Evolutionary conservation across 2,329 filamentous ascomycete genomes (phyloP).

Genomic region (Xylariaceae sp.): DNA sequence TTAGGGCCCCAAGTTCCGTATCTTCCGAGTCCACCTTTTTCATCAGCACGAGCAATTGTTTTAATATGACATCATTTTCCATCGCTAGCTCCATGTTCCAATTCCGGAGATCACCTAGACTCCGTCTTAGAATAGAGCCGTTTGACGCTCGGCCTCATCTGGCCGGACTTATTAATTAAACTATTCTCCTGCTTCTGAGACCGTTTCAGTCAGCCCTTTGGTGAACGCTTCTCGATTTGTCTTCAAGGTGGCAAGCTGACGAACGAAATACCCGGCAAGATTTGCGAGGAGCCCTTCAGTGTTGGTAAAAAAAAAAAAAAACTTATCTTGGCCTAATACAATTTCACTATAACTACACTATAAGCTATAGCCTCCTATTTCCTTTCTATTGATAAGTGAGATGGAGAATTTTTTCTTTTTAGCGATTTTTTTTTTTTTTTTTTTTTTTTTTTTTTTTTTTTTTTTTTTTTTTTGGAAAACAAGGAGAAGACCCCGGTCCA

Average conservation of each 20-base stretch:
- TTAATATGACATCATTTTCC: conserved; percentile 22
- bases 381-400: too few species aligned
- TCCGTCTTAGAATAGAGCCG: conserved; percentile 18
- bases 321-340: background rate
- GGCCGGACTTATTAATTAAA: conserved; percentile 26
- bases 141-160: conserved; percentile 14
- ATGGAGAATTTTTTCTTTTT: too few species aligned
- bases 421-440: too few species aligned
- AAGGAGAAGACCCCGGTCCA: conserved; percentile 3
- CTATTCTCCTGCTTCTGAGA: conserved; percentile 11
- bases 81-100: conserved; percentile 21
- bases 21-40: conserved; percentile 18
- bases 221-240: background rate
- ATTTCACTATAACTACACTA: background rate
- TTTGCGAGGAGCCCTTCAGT: background rate
- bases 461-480: too few species aligned
- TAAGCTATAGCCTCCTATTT: background rate
- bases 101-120: conserved; percentile 20
- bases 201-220: background rate
- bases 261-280: background rate
- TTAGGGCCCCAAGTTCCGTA: conserved; percentile 9
- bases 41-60: conserved; percentile 11
- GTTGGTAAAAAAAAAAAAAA: background rate
- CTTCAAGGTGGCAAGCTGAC: background rate
- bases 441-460: too few species aligned